A percentile compares a stretch with the other conserved stretches of the same genome.
phyloP scores from a whole-genome alignment of 176 grass and related monocot species.

The Zea luxurians region DNA sequence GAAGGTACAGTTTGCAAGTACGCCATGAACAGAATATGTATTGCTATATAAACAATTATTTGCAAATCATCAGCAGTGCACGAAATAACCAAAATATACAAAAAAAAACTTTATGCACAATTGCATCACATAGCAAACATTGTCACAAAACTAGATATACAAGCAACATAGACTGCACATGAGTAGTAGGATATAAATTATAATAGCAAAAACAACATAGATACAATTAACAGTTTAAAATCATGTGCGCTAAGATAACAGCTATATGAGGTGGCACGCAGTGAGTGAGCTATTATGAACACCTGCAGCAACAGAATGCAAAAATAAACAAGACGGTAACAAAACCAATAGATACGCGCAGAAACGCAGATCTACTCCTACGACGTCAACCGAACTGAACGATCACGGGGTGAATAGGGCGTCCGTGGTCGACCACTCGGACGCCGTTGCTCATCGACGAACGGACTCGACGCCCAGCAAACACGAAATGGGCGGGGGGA shows the following conservation, averaged over 20 bases:
- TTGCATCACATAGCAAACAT: background rate
- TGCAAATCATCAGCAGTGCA: background rate
- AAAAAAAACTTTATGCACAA: background rate
- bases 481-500: no score
- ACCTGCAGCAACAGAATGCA: background rate
- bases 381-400: no score
- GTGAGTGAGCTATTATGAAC: background rate
- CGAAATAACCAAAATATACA: background rate
- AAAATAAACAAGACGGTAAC: background rate
- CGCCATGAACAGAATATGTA: background rate
- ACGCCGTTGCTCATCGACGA: background rate
- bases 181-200: background rate
- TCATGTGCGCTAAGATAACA: background rate
- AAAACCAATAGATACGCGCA: background rate
- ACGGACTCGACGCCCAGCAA: no score
- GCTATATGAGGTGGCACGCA: background rate
- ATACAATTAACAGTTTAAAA: background rate
- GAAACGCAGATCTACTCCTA: background rate
- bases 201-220: background rate
- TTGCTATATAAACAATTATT: background rate
- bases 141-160: background rate
- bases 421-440: no score
- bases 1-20: background rate
- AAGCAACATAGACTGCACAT: background rate
- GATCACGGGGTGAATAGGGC: background rate